phyloP scores from a whole-genome alignment of 257 asterid species.

The Przewalskia tangutica region DNA sequence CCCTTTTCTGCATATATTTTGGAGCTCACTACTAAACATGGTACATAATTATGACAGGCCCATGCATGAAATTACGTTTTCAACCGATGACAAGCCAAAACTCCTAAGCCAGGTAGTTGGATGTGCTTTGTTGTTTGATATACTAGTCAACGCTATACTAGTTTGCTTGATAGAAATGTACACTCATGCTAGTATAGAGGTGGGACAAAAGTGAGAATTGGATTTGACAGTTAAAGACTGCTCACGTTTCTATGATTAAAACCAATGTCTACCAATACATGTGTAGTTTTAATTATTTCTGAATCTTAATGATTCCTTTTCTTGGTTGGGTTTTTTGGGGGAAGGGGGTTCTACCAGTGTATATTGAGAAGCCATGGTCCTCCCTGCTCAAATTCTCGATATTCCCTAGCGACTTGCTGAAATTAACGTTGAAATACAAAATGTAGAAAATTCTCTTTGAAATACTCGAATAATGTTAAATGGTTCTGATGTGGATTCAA shows the following conservation, averaged over 20 bases:
- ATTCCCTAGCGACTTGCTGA: no score
- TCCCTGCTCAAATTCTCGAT: no score
- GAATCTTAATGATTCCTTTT: neutral
- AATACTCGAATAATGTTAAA: no score
- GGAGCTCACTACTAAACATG: slow-evolving; percentile 1
- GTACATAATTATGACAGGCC: slow-evolving; percentile 48
- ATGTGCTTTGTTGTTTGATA: slow-evolving; percentile 3
- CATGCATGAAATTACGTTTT: slow-evolving; percentile 96
- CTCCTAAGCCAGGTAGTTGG: slow-evolving; percentile 84
- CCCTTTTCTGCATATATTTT: neutral
- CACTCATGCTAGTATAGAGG: neutral
- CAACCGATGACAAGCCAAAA: slow-evolving; percentile 89
- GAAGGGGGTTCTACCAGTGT: neutral
- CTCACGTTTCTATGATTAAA: neutral
- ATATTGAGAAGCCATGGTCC: no score
- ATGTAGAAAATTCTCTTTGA: no score
- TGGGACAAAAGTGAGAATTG: neutral
- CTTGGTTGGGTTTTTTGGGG: neutral
- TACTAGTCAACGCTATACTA: neutral
- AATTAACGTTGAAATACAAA: no score
- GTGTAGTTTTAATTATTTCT: neutral
- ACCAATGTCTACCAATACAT: neutral
- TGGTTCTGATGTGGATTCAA: no score
- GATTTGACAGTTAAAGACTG: neutral
- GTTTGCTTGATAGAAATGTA: neutral